Evolutionary conservation across 257 asterid genomes (phyloP).

Genomic region (Nicotiana sylvestris): DNA sequence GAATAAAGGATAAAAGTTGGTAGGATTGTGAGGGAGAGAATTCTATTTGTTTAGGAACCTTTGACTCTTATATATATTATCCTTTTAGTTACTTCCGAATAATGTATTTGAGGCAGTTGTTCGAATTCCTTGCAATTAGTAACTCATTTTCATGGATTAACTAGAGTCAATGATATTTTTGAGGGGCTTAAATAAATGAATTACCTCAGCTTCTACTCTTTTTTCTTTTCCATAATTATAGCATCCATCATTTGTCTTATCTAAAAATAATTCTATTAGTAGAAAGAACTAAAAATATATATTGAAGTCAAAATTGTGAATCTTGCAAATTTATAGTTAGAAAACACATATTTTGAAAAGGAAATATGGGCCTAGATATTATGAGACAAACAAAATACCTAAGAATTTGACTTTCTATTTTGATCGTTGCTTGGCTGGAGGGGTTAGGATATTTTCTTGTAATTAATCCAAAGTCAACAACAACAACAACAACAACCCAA

Average conservation of each 20-base stretch:
- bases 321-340: not conserved
- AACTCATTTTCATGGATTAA: not conserved
- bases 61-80: not conserved
- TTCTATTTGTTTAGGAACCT: conserved; percentile 17
- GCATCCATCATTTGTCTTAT: not conserved
- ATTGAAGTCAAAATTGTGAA: not conserved
- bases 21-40: conserved; percentile 39
- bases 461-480: too few species aligned
- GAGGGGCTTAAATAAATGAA: not conserved
- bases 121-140: not conserved
- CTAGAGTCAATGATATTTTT: not conserved
- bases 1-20: conserved; percentile 31
- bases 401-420: not conserved
- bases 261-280: not conserved
- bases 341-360: too few species aligned
- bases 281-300: not conserved
- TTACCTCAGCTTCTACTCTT: not conserved
- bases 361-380: not conserved
- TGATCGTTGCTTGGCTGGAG: not conserved
- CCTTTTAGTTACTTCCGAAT: too few species aligned
- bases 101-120: too few species aligned
- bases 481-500: too few species aligned
- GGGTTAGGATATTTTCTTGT: too few species aligned
- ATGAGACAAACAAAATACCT: not conserved
- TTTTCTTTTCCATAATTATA: not conserved